These are phyloP conservation scores for Irpex sp. DNA, from an alignment of 1,284 basidiomycete species.

Conservation along the genomic window DNA sequence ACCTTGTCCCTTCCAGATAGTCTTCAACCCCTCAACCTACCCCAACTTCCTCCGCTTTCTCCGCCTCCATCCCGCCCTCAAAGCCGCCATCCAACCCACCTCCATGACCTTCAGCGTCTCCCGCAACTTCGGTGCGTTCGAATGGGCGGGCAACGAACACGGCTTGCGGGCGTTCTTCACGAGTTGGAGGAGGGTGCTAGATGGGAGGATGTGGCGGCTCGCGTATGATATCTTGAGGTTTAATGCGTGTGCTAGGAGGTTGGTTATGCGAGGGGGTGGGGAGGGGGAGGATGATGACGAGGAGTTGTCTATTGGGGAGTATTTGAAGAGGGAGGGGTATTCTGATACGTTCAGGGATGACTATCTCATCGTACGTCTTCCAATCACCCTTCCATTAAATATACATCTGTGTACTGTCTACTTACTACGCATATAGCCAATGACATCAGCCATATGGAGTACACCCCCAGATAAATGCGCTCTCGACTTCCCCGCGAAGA, in stretches of 20 bases:
- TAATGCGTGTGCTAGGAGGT: slow-evolving; percentile 60
- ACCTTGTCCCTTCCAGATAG: no score
- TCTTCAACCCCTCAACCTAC: slow-evolving; percentile 77
- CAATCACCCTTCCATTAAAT: background rate
- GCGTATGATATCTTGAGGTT: slow-evolving; percentile 79
- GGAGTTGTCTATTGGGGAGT: slow-evolving; percentile 65
- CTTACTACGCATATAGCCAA: slow-evolving; percentile 45
- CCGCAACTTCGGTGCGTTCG: slow-evolving; percentile 62
- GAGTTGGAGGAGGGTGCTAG: slow-evolving; percentile 58
- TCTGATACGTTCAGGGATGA: slow-evolving; percentile 70
- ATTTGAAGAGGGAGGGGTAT: slow-evolving; percentile 66
- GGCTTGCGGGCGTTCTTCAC: slow-evolving; percentile 63
- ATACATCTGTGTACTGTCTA: no score
- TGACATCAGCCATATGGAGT: slow-evolving; percentile 82
- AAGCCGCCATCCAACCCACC: slow-evolving; percentile 45
- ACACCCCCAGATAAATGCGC: slow-evolving; percentile 73
- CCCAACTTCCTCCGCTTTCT: slow-evolving; percentile 82
- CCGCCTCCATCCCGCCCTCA: slow-evolving; percentile 44
- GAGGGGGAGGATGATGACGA: slow-evolving; percentile 16
- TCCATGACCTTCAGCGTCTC: slow-evolving; percentile 82
- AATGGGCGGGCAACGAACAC: slow-evolving; percentile 74
- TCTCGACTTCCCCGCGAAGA: slow-evolving; percentile 70
- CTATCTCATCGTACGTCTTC: slow-evolving; percentile 70
- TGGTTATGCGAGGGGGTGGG: slow-evolving; percentile 26
- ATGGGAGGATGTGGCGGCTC: slow-evolving; percentile 71